Evolutionary conservation across 192 early-diverging fungal species (phyloP), one percentile per base, ranked within the genome.

Genomic region (Endogone sp.): DNA sequence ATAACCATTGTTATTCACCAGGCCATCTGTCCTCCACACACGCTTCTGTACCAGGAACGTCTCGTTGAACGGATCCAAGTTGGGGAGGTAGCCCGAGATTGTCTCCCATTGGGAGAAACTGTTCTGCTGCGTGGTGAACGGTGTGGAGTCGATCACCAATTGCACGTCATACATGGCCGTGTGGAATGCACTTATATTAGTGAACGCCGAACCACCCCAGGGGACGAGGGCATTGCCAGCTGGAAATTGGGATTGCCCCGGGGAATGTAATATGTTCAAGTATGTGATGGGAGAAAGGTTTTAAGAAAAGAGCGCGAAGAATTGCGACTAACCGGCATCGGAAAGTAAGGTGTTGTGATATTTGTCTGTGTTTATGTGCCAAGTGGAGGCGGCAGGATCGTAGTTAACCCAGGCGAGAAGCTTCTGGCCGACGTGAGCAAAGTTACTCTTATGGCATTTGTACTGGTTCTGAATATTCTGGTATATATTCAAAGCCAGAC

Each of bases 91-190:
- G 23, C 55, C 61, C 61, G 69, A 62, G 22, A 37, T 25, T 3
- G 6, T 21, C 30, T 57, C 32, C 72, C 72, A 73, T 16, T 64
- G 29, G 27, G 44, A 49, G 3, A 22, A 68, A 16, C 37, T 49
- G 29, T 20, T 26, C 22, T 72, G 11, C 13, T 23, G 28, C 13
- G 66, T 3, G 24, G 21, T 21, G 54, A 70, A 64, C 21, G 37
- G 24, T 3, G 67, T 63, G 2, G 59, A 23, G 60, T 73, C 72
- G 23, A 73, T 70, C 13, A 73, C 23, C 24, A 73, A 25, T 22
- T 64, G 28, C 8, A 58, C 62, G 1, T 56, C 26, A 21, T 2
- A 0, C 27, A 73, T 56, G 9, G 29, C 24, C 6, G 28, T 1
- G 20, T 73, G 67, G 24, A 73, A 69, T 0, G 62, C 27, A 4